Evolutionary conservation across 768 basidiomycete genomes (phyloP), one percentile per base, ranked within the genome.

Genomic region (Nevesoporus exiguus): DNA sequence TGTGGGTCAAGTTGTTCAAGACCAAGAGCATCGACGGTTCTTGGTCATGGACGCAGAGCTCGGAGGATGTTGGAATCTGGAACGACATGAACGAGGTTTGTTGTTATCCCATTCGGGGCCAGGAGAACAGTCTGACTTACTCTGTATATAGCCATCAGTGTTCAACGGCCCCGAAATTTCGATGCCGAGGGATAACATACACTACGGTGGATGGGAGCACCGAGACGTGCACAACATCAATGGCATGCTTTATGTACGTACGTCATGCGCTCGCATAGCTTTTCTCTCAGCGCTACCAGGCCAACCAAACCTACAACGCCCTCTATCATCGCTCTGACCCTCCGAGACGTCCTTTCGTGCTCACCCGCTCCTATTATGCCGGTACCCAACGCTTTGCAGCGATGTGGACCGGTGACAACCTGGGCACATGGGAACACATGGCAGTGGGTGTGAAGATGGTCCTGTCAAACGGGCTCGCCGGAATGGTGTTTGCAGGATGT

Each of bases 1-100:
- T 93, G 86, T 99, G 95, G 95, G 86, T 77, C 55, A 76, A 77
- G 5, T 76, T 96, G 54, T 98, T 97, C 78, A 87, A 86, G 70
- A 77, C 76, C 9, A 71, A 77, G 57, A 71, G 74, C 45, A 72
- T 76, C 30, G 72, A 76, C 55, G 80, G 77, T 43, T 72, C 77
- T n/a, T 92, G 85, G 81, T 75, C 83, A 7, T 92, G 91, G 88
- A 81, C 77, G 0, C 73, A 90, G 58, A 90, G 94, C 60, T 93
- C 92, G 2, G 82, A 86, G 29, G 81, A 84, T 60, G 80, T 98
- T 14, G 87, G 86, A 68, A 93, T 98, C 61, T 99, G 97, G 97
- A 98, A 98, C 67, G 97, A 99, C 66, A 99, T 99, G 97, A 98
- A 98, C 61, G 97, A 98, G 82, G 93, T 93, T 47, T 8, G 77